Conservation (phyloP, 192 early-diverging fungal species). For the Rhizophagus sp. region DNA sequence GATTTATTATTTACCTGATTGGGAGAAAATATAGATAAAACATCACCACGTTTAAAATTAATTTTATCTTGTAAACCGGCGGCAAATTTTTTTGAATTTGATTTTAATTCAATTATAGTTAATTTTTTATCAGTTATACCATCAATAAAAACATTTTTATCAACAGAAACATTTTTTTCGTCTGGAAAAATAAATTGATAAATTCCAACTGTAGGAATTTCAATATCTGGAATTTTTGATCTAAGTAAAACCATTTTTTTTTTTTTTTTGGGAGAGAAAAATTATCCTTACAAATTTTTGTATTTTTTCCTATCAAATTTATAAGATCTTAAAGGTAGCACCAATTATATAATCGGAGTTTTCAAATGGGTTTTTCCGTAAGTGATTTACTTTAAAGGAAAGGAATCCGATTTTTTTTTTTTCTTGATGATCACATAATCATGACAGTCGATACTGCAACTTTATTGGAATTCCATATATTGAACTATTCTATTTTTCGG, state of each 20-base stretch:
- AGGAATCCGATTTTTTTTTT: too few species aligned
- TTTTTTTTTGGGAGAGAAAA: neutral
- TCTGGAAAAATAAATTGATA: constrained; percentile 46
- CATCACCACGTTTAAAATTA: constrained; percentile 67
- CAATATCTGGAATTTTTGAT: constrained; percentile 38
- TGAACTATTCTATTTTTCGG: too few species aligned
- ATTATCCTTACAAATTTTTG: too few species aligned
- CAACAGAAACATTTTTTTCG: constrained; percentile 38
- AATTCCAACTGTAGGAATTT: constrained; percentile 48
- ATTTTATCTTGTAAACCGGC: constrained; percentile 53
- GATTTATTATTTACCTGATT: constrained; percentile 51
- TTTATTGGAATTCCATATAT: too few species aligned
- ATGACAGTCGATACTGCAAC: too few species aligned
- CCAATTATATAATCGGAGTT: too few species aligned
- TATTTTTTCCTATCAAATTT: too few species aligned
- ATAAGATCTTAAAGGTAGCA: too few species aligned
- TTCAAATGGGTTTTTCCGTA: too few species aligned
- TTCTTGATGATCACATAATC: too few species aligned
- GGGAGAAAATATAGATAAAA: constrained; percentile 70
- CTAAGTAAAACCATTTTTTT: constrained; percentile 34
- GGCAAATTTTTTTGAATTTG: constrained; percentile 37
- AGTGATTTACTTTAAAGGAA: too few species aligned
- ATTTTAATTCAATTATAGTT: constrained; percentile 46
- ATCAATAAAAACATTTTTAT: constrained; percentile 47
- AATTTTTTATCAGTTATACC: constrained; percentile 37